Conservation (phyloP, 495 filamentous ascomycete species). For the Daldinia bambusicola region DNA sequence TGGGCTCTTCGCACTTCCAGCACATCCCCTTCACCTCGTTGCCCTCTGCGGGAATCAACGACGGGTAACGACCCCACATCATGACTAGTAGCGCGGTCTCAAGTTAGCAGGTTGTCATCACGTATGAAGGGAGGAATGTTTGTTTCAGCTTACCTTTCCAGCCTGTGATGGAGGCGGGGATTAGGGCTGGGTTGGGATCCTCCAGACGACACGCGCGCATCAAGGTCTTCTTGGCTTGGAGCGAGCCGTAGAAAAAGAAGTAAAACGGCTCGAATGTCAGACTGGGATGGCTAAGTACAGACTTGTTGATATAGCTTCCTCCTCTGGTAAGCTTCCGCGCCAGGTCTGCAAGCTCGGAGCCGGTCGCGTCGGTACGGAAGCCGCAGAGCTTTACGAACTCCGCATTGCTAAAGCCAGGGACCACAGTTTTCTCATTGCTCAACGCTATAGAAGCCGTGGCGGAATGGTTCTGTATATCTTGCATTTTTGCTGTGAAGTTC, state of each 20-base stretch:
- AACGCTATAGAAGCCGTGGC: background rate
- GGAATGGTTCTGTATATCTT: background rate
- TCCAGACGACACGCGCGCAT: background rate
- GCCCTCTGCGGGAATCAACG: constrained; percentile 25
- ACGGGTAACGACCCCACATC: constrained; percentile 36
- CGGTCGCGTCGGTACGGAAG: constrained; percentile 8
- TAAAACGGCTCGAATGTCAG: constrained; percentile 43
- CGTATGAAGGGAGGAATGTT: background rate
- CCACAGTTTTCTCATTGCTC: background rate
- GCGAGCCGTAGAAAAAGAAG: constrained; percentile 48
- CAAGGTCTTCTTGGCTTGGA: constrained; percentile 25
- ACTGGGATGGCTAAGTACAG: background rate
- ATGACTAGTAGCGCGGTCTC: background rate
- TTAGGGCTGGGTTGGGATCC: background rate
- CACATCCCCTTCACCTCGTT: constrained; percentile 17
- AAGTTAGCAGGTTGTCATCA: constrained; percentile 3
- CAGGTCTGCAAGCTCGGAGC: background rate
- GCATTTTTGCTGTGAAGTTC: background rate
- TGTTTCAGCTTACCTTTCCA: constrained; percentile 25
- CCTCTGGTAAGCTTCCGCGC: background rate
- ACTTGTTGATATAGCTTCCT: background rate
- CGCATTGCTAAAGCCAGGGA: background rate
- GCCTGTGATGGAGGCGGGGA: constrained; percentile 21
- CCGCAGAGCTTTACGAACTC: constrained; percentile 15
- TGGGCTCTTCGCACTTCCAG: constrained; percentile 36